Evolutionary conservation across 2,329 filamentous ascomycete species (phyloP).

Genomic region (Herpotrichia juniperi): DNA sequence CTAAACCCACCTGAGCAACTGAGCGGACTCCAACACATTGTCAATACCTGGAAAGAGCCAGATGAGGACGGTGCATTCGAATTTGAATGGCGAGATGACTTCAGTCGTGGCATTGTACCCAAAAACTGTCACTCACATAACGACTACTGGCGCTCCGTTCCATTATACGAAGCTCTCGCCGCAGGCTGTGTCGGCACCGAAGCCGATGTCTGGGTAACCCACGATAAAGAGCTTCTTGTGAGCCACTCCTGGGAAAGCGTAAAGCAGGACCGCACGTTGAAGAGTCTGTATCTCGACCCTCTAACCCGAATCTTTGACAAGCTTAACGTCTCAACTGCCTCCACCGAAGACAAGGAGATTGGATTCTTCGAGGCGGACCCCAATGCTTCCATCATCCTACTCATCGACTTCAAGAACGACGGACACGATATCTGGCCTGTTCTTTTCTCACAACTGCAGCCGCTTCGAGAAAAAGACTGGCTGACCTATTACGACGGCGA

Average conservation of each 20-base stretch:
- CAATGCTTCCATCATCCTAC: slow-evolving; percentile 59
- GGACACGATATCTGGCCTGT: slow-evolving; percentile 59
- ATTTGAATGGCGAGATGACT: slow-evolving; percentile 43
- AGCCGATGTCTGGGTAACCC: slow-evolving; percentile 38
- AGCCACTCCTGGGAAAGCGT: slow-evolving; percentile 31
- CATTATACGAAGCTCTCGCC: slow-evolving; percentile 47
- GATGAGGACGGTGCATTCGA: slow-evolving; percentile 20
- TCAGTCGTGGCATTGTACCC: slow-evolving; percentile 45
- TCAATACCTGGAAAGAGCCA: slow-evolving; percentile 33
- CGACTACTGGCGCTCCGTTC: slow-evolving; percentile 50
- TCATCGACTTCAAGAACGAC: slow-evolving; percentile 73
- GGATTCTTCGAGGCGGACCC: slow-evolving; percentile 60
- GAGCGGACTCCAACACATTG: slow-evolving; percentile 32
- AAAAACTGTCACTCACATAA: slow-evolving; percentile 51
- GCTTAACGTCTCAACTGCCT: slow-evolving; percentile 28
- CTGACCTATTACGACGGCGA: slow-evolving; percentile 57
- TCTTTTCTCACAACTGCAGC: slow-evolving; percentile 62
- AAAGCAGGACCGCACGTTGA: slow-evolving; percentile 25
- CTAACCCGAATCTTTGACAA: slow-evolving; percentile 52
- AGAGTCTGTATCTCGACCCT: slow-evolving; percentile 33
- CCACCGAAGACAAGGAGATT: slow-evolving; percentile 27
- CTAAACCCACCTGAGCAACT: slow-evolving; percentile 23
- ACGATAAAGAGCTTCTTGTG: slow-evolving; percentile 41
- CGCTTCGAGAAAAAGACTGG: slow-evolving; percentile 63
- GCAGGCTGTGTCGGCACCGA: slow-evolving; percentile 45